Percentiles rank a stretch among this genome's conserved stretches.
Evolutionary conservation across 1,284 basidiomycete genomes (phyloP).

Genomic region (Takashimella koratensis): DNA sequence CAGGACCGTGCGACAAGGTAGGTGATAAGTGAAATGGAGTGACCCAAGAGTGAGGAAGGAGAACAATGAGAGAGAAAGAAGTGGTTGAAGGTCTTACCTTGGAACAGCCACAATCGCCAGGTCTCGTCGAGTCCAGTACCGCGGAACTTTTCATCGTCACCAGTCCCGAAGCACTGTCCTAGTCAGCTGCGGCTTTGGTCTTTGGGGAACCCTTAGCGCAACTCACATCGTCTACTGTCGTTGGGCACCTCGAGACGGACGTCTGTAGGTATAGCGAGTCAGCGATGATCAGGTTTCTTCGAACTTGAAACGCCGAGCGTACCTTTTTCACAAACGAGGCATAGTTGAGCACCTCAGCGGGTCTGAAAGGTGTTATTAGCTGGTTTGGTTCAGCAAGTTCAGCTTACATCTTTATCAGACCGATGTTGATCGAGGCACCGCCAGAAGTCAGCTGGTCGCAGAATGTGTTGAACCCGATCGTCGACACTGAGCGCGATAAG

Average conservation of each 20-base stretch:
- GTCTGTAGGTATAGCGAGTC: constrained; percentile 52
- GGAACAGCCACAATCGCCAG: constrained; percentile 88
- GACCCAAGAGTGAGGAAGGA: neutral
- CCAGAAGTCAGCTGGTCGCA: constrained; percentile 58
- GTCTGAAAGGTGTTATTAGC: constrained; percentile 18
- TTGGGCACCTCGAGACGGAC: constrained; percentile 60
- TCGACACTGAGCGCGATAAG: constrained; percentile 24
- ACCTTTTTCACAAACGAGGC: constrained; percentile 70
- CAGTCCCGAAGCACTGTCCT: constrained; percentile 77
- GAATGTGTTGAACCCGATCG: constrained; percentile 51
- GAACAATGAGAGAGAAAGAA: too few species aligned
- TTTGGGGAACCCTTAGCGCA: too few species aligned
- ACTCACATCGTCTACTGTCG: constrained; percentile 60
- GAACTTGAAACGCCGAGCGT: constrained; percentile 13
- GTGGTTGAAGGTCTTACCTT: too few species aligned
- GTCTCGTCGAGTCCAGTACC: constrained; percentile 61
- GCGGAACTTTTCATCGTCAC: constrained; percentile 64
- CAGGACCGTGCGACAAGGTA: too few species aligned
- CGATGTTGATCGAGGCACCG: constrained; percentile 28
- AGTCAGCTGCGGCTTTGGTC: too few species aligned
- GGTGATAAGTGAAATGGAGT: constrained; percentile 4
- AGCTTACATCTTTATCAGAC: constrained; percentile 45
- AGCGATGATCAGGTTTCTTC: neutral
- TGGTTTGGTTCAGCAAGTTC: constrained; percentile 39
- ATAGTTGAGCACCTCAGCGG: constrained; percentile 63